These are phyloP conservation scores for Spergularia marina DNA, from an alignment of 148 eudicot species.

Conservation along the genomic window DNA sequence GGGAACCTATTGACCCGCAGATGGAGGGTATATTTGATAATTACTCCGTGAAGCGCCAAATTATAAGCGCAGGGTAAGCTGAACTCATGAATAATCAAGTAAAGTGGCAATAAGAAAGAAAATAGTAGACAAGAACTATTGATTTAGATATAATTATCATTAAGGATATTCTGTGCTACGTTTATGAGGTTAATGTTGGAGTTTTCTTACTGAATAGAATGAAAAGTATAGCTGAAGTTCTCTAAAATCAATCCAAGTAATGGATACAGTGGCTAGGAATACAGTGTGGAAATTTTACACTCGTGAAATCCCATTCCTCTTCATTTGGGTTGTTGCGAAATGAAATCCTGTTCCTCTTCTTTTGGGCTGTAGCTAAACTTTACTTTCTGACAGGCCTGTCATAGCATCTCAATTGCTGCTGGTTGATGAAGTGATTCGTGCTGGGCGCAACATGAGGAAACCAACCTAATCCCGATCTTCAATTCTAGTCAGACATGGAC, in stretches of 20 bases:
- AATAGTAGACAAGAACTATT: not conserved
- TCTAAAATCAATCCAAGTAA: too few relatives aligned
- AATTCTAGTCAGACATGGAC: not conserved
- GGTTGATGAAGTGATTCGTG: constrained; percentile 97
- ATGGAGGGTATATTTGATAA: constrained; percentile 99
- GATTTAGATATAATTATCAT: too few relatives aligned
- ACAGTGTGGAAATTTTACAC: too few relatives aligned
- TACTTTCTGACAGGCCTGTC: constrained; percentile 62
- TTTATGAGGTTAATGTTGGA: too few relatives aligned
- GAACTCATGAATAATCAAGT: not conserved
- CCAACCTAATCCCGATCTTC: constrained; percentile 45
- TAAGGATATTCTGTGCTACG: not conserved
- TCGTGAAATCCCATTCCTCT: too few relatives aligned
- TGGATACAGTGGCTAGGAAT: too few relatives aligned
- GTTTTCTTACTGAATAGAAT: not conserved
- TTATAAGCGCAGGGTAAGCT: constrained; percentile 81
- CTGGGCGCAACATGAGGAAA: constrained; percentile 98
- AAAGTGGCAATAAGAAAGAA: not conserved
- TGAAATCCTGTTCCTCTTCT: too few relatives aligned
- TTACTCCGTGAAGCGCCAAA: constrained; percentile 86
- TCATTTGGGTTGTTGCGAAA: not conserved
- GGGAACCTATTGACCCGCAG: constrained; percentile 86
- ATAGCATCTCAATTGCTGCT: constrained; percentile 87
- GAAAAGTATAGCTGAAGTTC: not conserved
- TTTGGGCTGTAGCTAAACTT: constrained; percentile 8